Conservation (phyloP, 345 rosid species). For the Eucalyptus curtisii region DNA sequence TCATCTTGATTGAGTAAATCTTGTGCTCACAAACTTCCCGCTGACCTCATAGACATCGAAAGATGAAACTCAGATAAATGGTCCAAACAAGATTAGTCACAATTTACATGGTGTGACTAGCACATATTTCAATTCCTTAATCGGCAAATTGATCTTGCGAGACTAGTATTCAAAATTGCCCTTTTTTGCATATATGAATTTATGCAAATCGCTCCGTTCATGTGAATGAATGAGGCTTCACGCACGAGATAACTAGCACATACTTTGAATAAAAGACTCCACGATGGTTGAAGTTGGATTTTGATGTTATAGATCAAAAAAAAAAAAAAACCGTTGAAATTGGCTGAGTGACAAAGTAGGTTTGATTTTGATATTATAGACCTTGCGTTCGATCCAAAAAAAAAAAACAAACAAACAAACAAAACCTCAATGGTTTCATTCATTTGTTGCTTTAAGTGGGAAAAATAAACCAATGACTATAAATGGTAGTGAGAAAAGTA, state of each 20-base stretch:
- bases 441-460: neutral
- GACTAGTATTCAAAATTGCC: neutral
- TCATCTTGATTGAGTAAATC: neutral
- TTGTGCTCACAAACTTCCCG: neutral
- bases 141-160: neutral
- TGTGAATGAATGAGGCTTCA: neutral
- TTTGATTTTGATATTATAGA: no score
- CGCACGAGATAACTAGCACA: rapidly evolving
- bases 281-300: neutral
- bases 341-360: no score
- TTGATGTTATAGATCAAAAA: no score
- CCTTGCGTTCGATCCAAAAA: neutral
- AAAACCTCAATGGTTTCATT: neutral
- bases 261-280: neutral
- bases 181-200: neutral
- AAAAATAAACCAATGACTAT: neutral
- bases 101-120: neutral
- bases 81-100: neutral
- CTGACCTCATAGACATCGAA: neutral
- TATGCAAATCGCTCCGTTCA: neutral
- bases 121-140: neutral
- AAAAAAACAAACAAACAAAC: no score
- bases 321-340: no score
- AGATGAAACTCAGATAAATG: neutral
- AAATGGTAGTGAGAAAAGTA: neutral